Conservation (phyloP, 2,329 filamentous ascomycete species). For the Cercospora beticola region DNA sequence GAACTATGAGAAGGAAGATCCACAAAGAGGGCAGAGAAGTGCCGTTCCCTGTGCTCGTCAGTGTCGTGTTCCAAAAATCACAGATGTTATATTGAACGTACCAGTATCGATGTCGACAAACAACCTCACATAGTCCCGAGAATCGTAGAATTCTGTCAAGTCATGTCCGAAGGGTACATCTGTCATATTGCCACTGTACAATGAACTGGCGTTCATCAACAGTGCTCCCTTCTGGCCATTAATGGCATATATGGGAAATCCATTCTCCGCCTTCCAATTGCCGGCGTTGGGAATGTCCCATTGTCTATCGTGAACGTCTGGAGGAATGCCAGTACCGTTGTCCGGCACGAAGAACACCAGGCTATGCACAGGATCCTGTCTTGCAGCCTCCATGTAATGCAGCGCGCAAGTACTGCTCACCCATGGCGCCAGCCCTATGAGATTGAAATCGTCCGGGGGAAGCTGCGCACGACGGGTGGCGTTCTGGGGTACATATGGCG, state of each 20-base stretch:
- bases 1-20: slow-evolving; percentile 70
- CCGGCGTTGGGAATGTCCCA: slow-evolving; percentile 72
- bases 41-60: slow-evolving; percentile 23
- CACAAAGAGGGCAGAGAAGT: slow-evolving; percentile 68
- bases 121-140: slow-evolving; percentile 51
- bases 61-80: neutral
- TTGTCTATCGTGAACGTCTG: slow-evolving; percentile 59
- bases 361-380: slow-evolving; percentile 58
- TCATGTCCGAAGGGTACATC: slow-evolving; percentile 42
- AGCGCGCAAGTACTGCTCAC: slow-evolving; percentile 69
- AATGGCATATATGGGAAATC: slow-evolving; percentile 81
- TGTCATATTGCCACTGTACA: slow-evolving; percentile 75
- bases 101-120: slow-evolving; percentile 52
- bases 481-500: slow-evolving; percentile 69
- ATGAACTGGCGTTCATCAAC: slow-evolving; percentile 69
- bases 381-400: slow-evolving; percentile 65
- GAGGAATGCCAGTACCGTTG: slow-evolving; percentile 58
- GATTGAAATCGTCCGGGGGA: slow-evolving; percentile 62
- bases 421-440: slow-evolving; percentile 87
- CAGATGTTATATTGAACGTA: slow-evolving; percentile 27
- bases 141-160: slow-evolving; percentile 41
- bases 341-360: slow-evolving; percentile 57
- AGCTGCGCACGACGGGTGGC: slow-evolving; percentile 72
- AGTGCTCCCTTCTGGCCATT: slow-evolving; percentile 64
- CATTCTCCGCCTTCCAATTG: slow-evolving; percentile 68